Evolutionary conservation across 202 grass and related monocot species (phyloP).

Genomic region (Carex arenaria): DNA sequence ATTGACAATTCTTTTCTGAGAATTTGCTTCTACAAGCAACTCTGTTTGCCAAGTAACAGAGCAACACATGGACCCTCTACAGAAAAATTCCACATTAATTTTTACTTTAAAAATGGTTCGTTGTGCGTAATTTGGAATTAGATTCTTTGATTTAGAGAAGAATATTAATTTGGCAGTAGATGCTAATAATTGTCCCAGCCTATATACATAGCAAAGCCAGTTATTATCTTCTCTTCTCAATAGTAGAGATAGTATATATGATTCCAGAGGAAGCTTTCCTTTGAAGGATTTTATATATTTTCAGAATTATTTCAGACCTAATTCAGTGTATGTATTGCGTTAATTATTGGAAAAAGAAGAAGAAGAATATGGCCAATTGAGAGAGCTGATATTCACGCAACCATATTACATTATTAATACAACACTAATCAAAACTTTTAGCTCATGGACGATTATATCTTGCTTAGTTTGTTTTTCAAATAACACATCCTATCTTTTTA

Average conservation of each 20-base stretch:
- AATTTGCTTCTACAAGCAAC: slow-evolving; percentile 6
- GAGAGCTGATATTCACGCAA: too few relatives aligned
- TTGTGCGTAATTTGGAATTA: slow-evolving; percentile 2
- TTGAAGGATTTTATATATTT: neutral
- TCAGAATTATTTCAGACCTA: too few relatives aligned
- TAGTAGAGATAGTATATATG: neutral
- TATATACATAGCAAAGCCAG: neutral
- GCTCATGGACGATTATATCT: too few relatives aligned
- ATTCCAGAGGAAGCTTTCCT: neutral
- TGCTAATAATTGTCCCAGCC: neutral
- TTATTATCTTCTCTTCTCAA: neutral
- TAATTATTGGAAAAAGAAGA: too few relatives aligned
- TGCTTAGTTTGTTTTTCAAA: too few relatives aligned
- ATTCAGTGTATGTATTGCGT: too few relatives aligned
- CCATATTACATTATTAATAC: too few relatives aligned
- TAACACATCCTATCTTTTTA: too few relatives aligned
- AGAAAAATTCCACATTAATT: slow-evolving; percentile 7
- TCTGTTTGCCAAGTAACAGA: slow-evolving; percentile 8
- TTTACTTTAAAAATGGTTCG: neutral
- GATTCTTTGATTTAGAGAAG: slow-evolving; percentile 1
- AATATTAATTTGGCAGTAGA: neutral
- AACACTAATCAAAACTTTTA: too few relatives aligned
- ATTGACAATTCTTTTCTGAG: slow-evolving; percentile 6
- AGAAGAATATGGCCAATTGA: too few relatives aligned
- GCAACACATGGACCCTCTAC: neutral